Evolutionary conservation across 208 protist genomes (phyloP).

Genomic region (Acanthamoeba castellanii): DNA sequence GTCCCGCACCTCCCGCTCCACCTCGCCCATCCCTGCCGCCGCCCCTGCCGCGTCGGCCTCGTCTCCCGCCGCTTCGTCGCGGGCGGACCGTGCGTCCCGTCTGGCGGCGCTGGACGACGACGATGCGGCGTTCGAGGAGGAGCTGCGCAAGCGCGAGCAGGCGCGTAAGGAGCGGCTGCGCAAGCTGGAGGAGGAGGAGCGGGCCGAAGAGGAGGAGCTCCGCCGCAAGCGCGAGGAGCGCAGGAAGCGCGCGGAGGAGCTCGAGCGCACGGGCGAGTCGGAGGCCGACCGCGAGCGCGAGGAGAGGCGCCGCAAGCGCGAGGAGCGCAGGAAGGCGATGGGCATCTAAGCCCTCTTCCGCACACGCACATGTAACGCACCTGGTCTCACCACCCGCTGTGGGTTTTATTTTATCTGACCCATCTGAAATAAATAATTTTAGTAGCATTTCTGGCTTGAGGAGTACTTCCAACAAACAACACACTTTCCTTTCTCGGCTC

Average conservation of each 20-base stretch:
- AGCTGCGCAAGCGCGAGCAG: conserved; percentile 39
- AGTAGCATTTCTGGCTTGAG: too few species aligned
- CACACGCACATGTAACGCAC: too few species aligned
- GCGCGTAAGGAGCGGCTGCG: neutral
- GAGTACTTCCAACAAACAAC: too few species aligned
- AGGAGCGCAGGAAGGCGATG: conserved; percentile 41
- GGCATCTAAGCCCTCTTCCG: conserved; percentile 12
- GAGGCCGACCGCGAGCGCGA: conserved; percentile 34
- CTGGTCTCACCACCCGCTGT: too few species aligned
- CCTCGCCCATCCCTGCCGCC: neutral
- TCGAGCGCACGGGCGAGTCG: neutral
- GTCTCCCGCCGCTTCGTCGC: neutral
- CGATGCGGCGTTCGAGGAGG: conserved; percentile 63
- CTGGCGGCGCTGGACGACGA: conserved; percentile 32
- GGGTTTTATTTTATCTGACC: too few species aligned
- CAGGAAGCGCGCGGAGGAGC: conserved; percentile 43
- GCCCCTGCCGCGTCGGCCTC: neutral
- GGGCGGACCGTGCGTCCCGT: neutral
- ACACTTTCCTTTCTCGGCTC: too few species aligned
- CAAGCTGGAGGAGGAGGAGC: conserved; percentile 50
- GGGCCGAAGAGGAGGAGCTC: conserved; percentile 64
- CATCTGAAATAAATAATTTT: too few species aligned
- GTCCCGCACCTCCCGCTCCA: neutral
- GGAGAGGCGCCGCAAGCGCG: conserved; percentile 16
- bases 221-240: conserved; percentile 56